Percentiles rank a stretch among this genome's conserved stretches.
These are phyloP conservation scores for Macrophomina pseudophaseolina DNA, from an alignment of 2,329 filamentous ascomycete genomes.

Conservation along the genomic window DNA sequence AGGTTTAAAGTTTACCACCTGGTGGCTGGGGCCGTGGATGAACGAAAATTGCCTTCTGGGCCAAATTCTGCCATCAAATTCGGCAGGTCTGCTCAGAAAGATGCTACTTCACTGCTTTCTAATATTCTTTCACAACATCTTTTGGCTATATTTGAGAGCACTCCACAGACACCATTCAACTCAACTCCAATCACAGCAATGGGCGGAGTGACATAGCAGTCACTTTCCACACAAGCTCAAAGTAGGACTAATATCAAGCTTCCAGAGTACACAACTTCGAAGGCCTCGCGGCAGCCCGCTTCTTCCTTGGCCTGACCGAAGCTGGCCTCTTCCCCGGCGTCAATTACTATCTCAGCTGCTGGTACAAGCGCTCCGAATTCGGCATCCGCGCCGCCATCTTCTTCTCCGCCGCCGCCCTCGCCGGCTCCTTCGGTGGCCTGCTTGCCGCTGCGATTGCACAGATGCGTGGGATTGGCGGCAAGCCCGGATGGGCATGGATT, in stretches of 20 bases:
- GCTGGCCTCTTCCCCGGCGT: conserved; percentile 69
- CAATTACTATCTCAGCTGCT: conserved; percentile 81
- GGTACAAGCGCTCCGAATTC: conserved; percentile 81
- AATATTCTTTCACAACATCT: no score
- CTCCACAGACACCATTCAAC: no score
- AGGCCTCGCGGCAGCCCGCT: conserved; percentile 44
- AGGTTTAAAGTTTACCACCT: no score
- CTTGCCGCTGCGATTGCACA: conserved; percentile 73
- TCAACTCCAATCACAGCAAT: no score
- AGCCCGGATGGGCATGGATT: conserved; percentile 51
- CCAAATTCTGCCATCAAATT: no score
- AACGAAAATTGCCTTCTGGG: no score
- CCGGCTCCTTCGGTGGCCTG: conserved; percentile 78
- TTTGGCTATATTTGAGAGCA: no score
- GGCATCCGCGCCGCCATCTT: conserved; percentile 81
- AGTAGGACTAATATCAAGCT: not conserved
- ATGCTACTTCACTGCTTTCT: no score
- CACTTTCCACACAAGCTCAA: not conserved
- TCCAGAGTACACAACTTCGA: conserved; percentile 11
- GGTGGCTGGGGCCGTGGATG: no score
- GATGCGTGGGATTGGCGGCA: conserved; percentile 66
- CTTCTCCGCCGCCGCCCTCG: conserved; percentile 80
- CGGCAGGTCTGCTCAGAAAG: no score
- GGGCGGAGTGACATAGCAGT: not conserved
- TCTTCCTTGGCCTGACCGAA: conserved; percentile 74